Evolutionary conservation across 306 rosid species (phyloP), one percentile per base, ranked within the genome.

Genomic region (Hippophae tibetana): DNA sequence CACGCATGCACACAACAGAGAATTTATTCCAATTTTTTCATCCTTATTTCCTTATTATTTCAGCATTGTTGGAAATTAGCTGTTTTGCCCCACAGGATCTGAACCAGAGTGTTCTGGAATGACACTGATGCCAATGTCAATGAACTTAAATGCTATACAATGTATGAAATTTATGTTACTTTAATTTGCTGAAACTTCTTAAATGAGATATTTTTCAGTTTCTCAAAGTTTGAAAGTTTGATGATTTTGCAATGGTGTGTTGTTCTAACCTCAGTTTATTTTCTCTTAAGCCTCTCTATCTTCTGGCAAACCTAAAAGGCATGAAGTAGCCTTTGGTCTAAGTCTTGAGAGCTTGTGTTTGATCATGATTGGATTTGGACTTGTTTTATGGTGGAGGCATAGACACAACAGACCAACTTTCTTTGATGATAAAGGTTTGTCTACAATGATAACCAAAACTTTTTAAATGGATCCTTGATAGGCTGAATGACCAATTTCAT

Each of bases 271-370:
- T 10, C n/a, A 26, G 23, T 53, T 51, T 79, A 23, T 83, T 74
- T 85, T 59, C 43, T 78, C 18, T 63, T 6, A 23, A 93, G 92
- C 79, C 58, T 72, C 77, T 70, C 44, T 71, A 43, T 73, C 86
- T 61, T 51, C 90, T 47, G 75, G 66, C 58, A 76, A 66, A 69
- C 86, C 78, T 55, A 88, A 73, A 69, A 70, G 74, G 58, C 95
- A 81, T 71, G 84, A 82, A 70, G 74, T 82, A 76, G 97, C 77
- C 52, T 88, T 93, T 23, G 95, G 97, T 66, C 67, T 84, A 83
- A 88, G 96, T 69, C 81, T 92, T 0, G 95, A 95, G 62, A 76
- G 89, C 69, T 88, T 93, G 43, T 88, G 99, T 72, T 72, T 93
- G 43, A 77, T 93, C 63, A 76, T 76, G 42, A 59, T 93, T 52